Evolutionary conservation across 2,329 filamentous ascomycete species (phyloP).

Genomic region (Hymenoscyphus fraxineus): DNA sequence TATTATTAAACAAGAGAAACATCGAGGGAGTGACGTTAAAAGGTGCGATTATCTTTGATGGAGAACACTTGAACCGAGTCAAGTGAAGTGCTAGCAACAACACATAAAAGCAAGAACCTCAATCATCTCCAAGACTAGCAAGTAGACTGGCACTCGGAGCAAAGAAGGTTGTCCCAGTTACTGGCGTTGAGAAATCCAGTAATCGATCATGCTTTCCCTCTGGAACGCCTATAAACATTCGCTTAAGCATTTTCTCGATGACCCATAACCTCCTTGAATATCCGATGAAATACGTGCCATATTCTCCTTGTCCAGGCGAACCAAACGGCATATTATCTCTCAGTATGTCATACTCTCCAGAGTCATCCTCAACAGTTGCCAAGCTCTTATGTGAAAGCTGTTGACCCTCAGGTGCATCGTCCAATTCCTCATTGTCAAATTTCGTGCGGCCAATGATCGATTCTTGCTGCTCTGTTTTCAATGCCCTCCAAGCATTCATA

Average conservation of each 20-base stretch:
- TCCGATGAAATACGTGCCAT: constrained; percentile 57
- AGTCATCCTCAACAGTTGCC: constrained; percentile 48
- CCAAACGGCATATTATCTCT: constrained; percentile 61
- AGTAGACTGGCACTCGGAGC: constrained; percentile 43
- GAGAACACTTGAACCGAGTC: background rate
- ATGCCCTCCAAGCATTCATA: constrained; percentile 43
- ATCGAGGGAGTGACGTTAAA: background rate
- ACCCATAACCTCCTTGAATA: constrained; percentile 53
- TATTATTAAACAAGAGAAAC: background rate
- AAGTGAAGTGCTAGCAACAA: background rate
- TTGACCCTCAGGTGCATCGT: constrained; percentile 43
- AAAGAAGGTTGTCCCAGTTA: constrained; percentile 53
- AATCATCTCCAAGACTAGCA: constrained; percentile 18
- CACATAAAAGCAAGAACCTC: background rate
- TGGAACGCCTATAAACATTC: constrained; percentile 54
- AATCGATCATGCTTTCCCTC: constrained; percentile 52
- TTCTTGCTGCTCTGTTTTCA: constrained; percentile 51
- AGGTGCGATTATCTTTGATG: background rate
- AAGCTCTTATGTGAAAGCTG: constrained; percentile 54
- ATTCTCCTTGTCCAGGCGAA: constrained; percentile 46
- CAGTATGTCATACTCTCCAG: constrained; percentile 51
- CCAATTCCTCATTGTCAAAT: constrained; percentile 53
- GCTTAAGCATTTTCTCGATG: constrained; percentile 53
- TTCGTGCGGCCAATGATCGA: constrained; percentile 55
- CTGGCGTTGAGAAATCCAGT: constrained; percentile 50